These are phyloP conservation scores for Neophaeococcomyces aloes DNA, from an alignment of 2,329 filamentous ascomycete species.

Conservation along the genomic window DNA sequence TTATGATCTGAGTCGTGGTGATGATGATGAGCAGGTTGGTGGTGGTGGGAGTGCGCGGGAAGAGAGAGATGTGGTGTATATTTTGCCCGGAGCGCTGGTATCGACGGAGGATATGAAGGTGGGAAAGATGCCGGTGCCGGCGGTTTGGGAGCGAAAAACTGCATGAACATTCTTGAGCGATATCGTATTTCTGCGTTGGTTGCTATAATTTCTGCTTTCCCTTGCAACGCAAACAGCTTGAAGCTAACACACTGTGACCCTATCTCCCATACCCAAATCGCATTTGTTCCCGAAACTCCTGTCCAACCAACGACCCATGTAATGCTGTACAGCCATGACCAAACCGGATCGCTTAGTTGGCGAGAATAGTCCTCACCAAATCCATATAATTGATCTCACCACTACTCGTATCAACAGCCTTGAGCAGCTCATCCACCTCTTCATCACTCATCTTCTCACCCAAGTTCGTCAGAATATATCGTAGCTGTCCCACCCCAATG, in stretches of 20 bases:
- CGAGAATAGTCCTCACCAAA: slow-evolving; percentile 75
- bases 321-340: neutral
- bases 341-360: slow-evolving; percentile 47
- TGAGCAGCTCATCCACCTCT: slow-evolving; percentile 96
- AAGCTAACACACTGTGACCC: no score
- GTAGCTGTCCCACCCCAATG: slow-evolving; percentile 93
- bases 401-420: slow-evolving; percentile 90
- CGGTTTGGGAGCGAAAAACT: neutral
- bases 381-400: slow-evolving; percentile 94
- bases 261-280: no score
- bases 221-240: no score
- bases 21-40: slow-evolving; percentile 38
- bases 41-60: slow-evolving; percentile 6
- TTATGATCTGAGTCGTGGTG: slow-evolving; percentile 56
- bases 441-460: slow-evolving; percentile 99
- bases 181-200: neutral
- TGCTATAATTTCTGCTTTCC: neutral
- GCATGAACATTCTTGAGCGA: neutral
- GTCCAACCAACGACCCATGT: neutral
- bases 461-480: slow-evolving; percentile 93
- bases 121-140: slow-evolving; percentile 23
- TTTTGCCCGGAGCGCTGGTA: slow-evolving; percentile 50
- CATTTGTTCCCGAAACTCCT: neutral
- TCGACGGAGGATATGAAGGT: slow-evolving; percentile 47
- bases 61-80: slow-evolving; percentile 39